Base-by-base conservation (phyloP, 1,139 yeast genomes). In the Debaryomyces subglobosus region DNA sequence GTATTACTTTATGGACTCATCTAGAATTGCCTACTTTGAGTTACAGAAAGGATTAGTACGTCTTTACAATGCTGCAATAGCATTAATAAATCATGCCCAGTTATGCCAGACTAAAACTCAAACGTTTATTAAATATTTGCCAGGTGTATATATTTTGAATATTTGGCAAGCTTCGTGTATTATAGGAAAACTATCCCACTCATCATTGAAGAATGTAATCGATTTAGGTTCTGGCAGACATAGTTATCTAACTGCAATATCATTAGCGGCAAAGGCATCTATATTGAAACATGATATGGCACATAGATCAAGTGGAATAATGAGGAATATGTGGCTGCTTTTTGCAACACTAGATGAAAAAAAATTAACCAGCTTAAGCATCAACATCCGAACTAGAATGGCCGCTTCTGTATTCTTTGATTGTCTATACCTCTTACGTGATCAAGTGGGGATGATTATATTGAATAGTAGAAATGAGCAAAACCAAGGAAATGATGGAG, bases 91-190 rank as follows among this genome's bases (percentile, higher is more conserved):
- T 39, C 96, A 89, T 64, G 82, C 89, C 10, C 79, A 81, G 46
- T 63, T 73, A 21, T 83, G 91, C 53, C 84, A 86, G 54, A 70
- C 74, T 13, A 73, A 79, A 27, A 84, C 86, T 59, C 78, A 80
- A 40, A 74, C 74, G 39, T 86, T 90, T 58, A 81, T 91, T 58
- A 81, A 79, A 56, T 90, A 87, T 62, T 75, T 92, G 46, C 98
- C 98, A 0, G 91, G 89, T 46, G 91, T 88, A 4, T 86, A 86
- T 64, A 83, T 89, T 2, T 74, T 89, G 53, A 85, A 85, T 48
- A 79, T 91, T 40, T 91, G 98, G 97, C 97, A 92, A 67, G 88
- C 97, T 1, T 84, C 96, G 0, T 87, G 92, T 60, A 84, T 92
- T 39, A 82, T 94, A 32, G 88, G 89, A 49, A 86, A 89, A 59